These are phyloP conservation scores for Euphorbia celastroides DNA, from an alignment of 441 rosid genomes.

Conservation along the genomic window DNA sequence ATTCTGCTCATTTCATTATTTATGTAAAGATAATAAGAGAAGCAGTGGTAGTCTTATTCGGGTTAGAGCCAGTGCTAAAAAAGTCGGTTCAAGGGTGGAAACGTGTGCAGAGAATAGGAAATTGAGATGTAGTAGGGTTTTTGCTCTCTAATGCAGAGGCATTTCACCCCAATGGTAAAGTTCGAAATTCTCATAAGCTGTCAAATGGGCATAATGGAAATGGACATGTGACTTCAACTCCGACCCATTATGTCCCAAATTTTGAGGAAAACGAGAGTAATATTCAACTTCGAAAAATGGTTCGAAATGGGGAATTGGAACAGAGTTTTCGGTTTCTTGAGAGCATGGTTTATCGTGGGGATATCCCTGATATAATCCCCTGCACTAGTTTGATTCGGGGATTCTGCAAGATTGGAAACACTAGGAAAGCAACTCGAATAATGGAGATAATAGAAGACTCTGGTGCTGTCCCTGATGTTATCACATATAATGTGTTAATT, in stretches of 20 bases:
- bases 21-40: conserved; percentile 28
- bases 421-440: conserved; percentile 58
- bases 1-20: conserved; percentile 41
- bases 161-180: conserved; percentile 39
- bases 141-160: conserved; percentile 39
- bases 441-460: conserved; percentile 76
- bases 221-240: conserved; percentile 31
- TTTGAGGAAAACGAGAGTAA: conserved; percentile 58
- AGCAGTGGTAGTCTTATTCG: conserved; percentile 23
- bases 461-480: conserved; percentile 72
- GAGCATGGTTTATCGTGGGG: conserved; percentile 68
- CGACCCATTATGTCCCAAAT: conserved; percentile 27
- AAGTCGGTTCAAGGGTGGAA: conserved; percentile 16
- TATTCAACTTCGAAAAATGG: conserved; percentile 45
- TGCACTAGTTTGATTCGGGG: conserved; percentile 79
- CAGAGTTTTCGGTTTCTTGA: conserved; percentile 70
- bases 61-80: conserved; percentile 21
- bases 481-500: conserved; percentile 73
- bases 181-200: conserved; percentile 26
- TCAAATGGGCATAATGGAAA: conserved; percentile 38
- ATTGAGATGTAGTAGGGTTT: conserved; percentile 27
- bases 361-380: conserved; percentile 60
- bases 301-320: conserved; percentile 54
- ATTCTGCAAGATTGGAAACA: conserved; percentile 63
- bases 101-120: conserved; percentile 25